Percentiles rank a stretch among this genome's conserved stretches.
phyloP scores from a whole-genome alignment of 192 early-diverging fungal species.

The Entomortierella lignicola region DNA sequence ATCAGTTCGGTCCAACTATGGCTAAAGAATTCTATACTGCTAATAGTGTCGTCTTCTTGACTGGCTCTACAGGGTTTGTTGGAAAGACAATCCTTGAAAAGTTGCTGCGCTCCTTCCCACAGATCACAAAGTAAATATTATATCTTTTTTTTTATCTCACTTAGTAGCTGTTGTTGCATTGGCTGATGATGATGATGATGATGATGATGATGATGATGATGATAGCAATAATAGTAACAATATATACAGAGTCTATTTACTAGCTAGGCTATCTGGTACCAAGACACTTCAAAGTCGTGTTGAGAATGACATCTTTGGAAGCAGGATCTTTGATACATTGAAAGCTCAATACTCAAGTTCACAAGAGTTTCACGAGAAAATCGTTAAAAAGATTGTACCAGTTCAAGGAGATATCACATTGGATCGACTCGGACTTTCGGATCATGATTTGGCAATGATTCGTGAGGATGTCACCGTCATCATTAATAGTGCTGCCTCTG shows the following conservation, averaged over 20 bases:
- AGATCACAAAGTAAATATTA: constrained; percentile 45
- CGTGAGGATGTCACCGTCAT: constrained; percentile 56
- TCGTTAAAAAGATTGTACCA: constrained; percentile 57
- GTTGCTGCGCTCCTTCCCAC: constrained; percentile 48
- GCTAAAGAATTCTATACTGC: constrained; percentile 43
- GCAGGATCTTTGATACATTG: constrained; percentile 56
- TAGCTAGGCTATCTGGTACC: constrained; percentile 41
- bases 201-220: too few relatives aligned
- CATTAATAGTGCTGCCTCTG: constrained; percentile 62
- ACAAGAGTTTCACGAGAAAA: constrained; percentile 46
- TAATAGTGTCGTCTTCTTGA: constrained; percentile 59
- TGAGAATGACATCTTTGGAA: constrained; percentile 36
- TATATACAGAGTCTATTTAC: constrained; percentile 33
- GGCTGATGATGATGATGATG: neutral
- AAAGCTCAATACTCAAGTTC: constrained; percentile 34
- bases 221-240: too few relatives aligned
- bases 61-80: constrained; percentile 65
- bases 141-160: neutral
- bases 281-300: constrained; percentile 45
- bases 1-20: constrained; percentile 34
- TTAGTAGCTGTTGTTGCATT: too few relatives aligned
- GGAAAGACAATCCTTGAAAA: constrained; percentile 67
- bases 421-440: constrained; percentile 52
- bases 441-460: constrained; percentile 48
- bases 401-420: constrained; percentile 55